phyloP scores from a whole-genome alignment of 768 basidiomycete species.

The Pulveroboletus sp. region DNA sequence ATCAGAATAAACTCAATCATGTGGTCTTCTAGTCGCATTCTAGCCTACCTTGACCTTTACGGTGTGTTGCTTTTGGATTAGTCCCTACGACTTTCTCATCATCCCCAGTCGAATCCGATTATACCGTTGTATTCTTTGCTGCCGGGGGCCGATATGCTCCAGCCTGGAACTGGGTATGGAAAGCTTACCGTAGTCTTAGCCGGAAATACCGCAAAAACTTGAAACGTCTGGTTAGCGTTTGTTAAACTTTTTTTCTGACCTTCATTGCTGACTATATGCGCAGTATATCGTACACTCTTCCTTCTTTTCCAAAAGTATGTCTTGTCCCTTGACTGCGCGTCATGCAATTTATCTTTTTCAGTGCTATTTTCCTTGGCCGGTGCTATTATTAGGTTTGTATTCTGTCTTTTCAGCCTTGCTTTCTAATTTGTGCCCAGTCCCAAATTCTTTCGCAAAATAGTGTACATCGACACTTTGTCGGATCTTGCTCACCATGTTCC shows the following conservation, averaged over 20 bases:
- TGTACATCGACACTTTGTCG: slow-evolving; percentile 74
- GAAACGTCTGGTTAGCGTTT: slow-evolving; percentile 64
- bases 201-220: slow-evolving; percentile 87
- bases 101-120: slow-evolving; percentile 79
- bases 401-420: not conserved
- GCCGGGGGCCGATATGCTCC: slow-evolving; percentile 74
- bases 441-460: slow-evolving; percentile 86
- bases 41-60: slow-evolving; percentile 79
- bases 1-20: not conserved
- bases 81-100: not conserved
- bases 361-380: slow-evolving; percentile 89
- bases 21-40: slow-evolving; percentile 52
- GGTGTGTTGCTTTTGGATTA: slow-evolving; percentile 41
- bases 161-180: slow-evolving; percentile 91
- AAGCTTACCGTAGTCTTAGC: slow-evolving; percentile 76
- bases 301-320: slow-evolving; percentile 83
- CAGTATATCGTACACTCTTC: slow-evolving; percentile 87
- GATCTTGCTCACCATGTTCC: slow-evolving; percentile 76
- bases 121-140: slow-evolving; percentile 84
- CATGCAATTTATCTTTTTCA: slow-evolving; percentile 29
- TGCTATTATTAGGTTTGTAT: slow-evolving; percentile 74
- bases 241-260: not conserved
- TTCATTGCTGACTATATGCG: slow-evolving; percentile 6
- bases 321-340: not conserved
- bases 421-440: slow-evolving; percentile 48